These are phyloP conservation scores for Trichoderma sp. DNA, from an alignment of 2,329 filamentous ascomycete genomes.

Conservation along the genomic window DNA sequence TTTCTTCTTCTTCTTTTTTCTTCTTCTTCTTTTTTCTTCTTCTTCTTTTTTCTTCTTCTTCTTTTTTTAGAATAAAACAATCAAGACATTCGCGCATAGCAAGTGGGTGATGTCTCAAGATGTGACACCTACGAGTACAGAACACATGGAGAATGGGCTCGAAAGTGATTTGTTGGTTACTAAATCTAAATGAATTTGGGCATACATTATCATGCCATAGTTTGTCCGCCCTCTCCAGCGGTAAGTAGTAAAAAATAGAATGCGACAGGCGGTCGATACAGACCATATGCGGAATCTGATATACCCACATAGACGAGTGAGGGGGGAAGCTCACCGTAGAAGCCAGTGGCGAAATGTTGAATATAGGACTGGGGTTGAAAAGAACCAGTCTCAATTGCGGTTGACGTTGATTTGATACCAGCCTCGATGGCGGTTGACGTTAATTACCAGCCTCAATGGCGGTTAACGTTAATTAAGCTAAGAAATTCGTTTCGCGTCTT, in stretches of 20 bases:
- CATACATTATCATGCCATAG: neutral
- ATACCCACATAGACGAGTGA: neutral
- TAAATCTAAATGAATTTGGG: neutral
- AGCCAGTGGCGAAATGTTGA: constrained; percentile 11
- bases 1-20: too few relatives aligned
- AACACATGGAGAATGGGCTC: neutral
- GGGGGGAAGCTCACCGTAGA: neutral
- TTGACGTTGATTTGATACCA: constrained; percentile 52
- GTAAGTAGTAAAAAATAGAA: neutral
- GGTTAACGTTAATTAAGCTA: constrained; percentile 59
- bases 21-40: too few relatives aligned
- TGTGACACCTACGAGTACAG: neutral
- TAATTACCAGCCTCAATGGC: neutral
- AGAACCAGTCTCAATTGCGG: constrained; percentile 7
- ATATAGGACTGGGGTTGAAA: neutral
- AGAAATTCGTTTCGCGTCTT: constrained; percentile 97
- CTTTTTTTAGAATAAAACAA: too few relatives aligned
- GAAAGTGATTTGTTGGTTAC: neutral
- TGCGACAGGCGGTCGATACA: neutral
- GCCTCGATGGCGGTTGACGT: neutral
- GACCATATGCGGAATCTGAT: neutral
- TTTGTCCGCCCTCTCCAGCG: neutral
- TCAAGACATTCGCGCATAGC: neutral
- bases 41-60: too few relatives aligned
- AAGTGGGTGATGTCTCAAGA: neutral